These are phyloP conservation scores for Malassezia yamatoensis DNA, from an alignment of 1,284 basidiomycete genomes.

Conservation along the genomic window DNA sequence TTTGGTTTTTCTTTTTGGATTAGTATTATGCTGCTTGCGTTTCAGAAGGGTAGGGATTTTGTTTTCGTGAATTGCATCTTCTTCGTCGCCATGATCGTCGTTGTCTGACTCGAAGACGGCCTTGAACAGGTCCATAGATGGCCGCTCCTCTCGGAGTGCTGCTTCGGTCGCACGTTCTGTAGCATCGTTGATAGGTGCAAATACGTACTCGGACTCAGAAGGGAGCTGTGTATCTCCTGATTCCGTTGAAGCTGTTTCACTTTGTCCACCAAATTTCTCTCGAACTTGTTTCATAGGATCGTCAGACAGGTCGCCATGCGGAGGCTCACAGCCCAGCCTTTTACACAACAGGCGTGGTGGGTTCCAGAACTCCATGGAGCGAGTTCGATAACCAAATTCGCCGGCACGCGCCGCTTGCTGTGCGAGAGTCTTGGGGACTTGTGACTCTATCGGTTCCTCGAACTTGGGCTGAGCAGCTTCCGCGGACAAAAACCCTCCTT, in stretches of 20 bases:
- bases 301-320: neutral
- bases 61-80: no score
- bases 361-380: neutral
- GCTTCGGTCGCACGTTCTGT: neutral
- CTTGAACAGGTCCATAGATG: slow-evolving; percentile 12
- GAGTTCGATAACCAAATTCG: slow-evolving; percentile 9
- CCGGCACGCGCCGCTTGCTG: slow-evolving; percentile 7
- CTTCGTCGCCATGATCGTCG: neutral
- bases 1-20: slow-evolving; percentile 5
- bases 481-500: neutral
- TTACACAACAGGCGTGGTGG: slow-evolving; percentile 17
- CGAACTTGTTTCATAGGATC: neutral
- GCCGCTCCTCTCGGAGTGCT: neutral
- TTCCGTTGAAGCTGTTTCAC: neutral
- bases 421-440: neutral
- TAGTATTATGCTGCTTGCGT: neutral
- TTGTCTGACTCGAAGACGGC: slow-evolving; percentile 13
- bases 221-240: neutral
- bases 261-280: neutral
- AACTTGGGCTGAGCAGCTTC: neutral
- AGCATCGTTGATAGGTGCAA: neutral
- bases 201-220: neutral
- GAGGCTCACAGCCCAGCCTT: slow-evolving; percentile 3
- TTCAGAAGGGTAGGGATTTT: neutral
- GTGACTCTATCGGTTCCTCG: neutral